Base-by-base conservation (phyloP, 2,329 filamentous ascomycete species). In the Bisporella sp. region DNA sequence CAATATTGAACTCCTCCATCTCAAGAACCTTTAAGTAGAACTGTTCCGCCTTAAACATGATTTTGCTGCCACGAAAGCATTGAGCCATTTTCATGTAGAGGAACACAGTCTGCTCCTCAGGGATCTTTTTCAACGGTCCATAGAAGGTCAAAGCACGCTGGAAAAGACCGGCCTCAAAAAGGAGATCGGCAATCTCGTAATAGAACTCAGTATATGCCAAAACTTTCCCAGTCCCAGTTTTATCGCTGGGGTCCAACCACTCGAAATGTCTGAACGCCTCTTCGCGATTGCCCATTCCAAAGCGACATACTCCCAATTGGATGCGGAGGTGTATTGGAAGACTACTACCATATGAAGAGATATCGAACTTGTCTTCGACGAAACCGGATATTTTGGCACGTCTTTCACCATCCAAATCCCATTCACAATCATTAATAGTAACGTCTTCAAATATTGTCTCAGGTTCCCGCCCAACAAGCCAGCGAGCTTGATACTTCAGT, bases 251-350 rank as follows among this genome's bases (percentile, higher is more conserved):
- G 46, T 87, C 79, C 31, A 96, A 74, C 71, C 84, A 83, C 52
- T 79, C 71, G 50, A 92, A 74, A 62, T 92, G 87, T 56, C 70
- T 69, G 70, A 87, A 74, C 13, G 89, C 90, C 71, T 97, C 92
- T 11, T 80, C 71, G 28, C 79, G 71, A 30, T 84, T 71, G 1
- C 81, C 82, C 53, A 89, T 72, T 49, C 81, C 83, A 35, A 96
- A 70, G n/a, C 93, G 82, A 64, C 89, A 92, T 4, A 92, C 72
- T 4, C 88, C 92, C 55, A 99, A 72, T 63, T 92, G 93, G 31
- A 89, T 79, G 21, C 92, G 83, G 41, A 99, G 73, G 58, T 96
- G 90, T 5, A 91, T 67, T 0, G 91, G 92, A 39, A 96, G 72
- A 1, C 83, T 81, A 39, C 76, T 67, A 0, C 89, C 90, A 65